Base-by-base conservation (phyloP, 2,329 filamentous ascomycete genomes). In the Aspergillus pseudoviridinutans region DNA sequence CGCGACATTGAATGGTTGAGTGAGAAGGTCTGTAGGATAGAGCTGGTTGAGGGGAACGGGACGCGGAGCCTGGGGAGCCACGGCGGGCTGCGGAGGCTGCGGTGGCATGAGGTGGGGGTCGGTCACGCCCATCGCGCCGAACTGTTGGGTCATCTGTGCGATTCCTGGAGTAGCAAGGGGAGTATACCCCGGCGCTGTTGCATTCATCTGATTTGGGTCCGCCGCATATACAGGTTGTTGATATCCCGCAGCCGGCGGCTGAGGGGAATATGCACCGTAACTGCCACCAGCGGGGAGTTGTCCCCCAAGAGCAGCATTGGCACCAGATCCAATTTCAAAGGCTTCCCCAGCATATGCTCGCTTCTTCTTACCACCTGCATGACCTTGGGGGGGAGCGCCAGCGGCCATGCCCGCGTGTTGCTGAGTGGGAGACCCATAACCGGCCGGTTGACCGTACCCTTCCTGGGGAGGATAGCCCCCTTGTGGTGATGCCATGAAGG, bases 341-440 rank as follows among this genome's bases (percentile, higher is more conserved):
- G 93, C 93, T 75, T 95, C 90, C 57, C 91, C 91, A 55, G 94
- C 94, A 79, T 97, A 97, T 57, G 90, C 88, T 80, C 92, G 85
- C 84, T 96, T 96, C 85, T 96, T 97, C 80, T 68, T 73, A 47
- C 73, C 74, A 57, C 68, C 75, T 56, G 76, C 66, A 47, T 74
- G 70, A 47, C 61, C 66, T 41, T 72, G 71, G 51, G 65, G 63
- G 55, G 72, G 62, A 46, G 67, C 62, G 35, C 65, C 73, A 54
- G 71, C 66, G 51, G 63, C 68, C 42, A 72, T 64, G 53, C 60
- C 67, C 46, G 67, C 62, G 44, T 71, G 70, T 61, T 71, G 64
- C 54, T 67, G 68, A 50, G 70, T 70, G 63, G 73, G 76, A 69
- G 76, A 73, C 58, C 75, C 71, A 61, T 74, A 74, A 49, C 65